Conservation (phyloP, 2,329 filamentous ascomycete species). For the Fusarium sp. region DNA sequence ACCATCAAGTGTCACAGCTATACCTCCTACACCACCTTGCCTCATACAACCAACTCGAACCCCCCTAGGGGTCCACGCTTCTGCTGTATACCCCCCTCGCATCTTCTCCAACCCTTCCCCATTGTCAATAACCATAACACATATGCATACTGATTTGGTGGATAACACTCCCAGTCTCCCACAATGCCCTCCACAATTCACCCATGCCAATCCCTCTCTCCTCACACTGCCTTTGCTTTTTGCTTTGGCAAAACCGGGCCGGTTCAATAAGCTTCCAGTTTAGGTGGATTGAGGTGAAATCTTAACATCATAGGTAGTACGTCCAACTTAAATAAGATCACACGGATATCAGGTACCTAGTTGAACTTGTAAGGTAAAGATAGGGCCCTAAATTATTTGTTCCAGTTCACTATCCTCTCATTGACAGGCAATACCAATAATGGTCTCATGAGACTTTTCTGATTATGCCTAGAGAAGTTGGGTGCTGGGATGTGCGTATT, state of each 20-base stretch:
- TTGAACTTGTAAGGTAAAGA: no score
- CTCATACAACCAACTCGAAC: neutral
- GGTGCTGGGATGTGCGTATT: no score
- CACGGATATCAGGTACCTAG: no score
- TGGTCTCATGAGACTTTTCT: no score
- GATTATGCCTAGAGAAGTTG: no score
- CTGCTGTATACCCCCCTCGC: neutral
- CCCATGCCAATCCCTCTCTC: neutral
- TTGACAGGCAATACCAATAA: no score
- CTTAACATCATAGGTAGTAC: neutral
- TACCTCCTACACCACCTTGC: neutral
- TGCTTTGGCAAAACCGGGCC: neutral
- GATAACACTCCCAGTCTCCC: constrained; percentile 4
- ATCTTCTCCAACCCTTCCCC: constrained; percentile 1
- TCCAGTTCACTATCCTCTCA: no score
- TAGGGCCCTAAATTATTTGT: no score
- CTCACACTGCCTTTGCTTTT: constrained; percentile 1
- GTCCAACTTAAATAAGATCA: no score
- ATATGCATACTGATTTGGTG: constrained; percentile 37
- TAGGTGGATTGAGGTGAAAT: neutral
- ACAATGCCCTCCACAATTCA: constrained; percentile 21
- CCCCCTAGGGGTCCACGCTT: neutral
- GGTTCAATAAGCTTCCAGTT: neutral
- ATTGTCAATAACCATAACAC: constrained; percentile 41
- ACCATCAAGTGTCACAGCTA: neutral